phyloP scores from a whole-genome alignment of 768 basidiomycete species.

The Tulasnella sp. region DNA sequence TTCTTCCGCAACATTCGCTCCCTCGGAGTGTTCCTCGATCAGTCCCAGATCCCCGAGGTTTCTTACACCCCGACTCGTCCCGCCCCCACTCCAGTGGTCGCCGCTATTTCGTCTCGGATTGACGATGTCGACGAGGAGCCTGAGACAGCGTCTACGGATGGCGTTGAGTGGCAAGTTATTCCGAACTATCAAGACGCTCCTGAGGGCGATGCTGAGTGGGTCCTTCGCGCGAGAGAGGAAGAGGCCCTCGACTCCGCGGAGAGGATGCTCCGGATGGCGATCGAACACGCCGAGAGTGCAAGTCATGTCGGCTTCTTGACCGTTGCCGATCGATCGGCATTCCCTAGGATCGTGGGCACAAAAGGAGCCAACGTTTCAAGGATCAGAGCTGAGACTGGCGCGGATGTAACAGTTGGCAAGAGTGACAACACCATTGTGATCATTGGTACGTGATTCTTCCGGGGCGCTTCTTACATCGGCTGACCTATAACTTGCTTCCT shows the following conservation, averaged over 20 bases:
- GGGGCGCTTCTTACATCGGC: background rate
- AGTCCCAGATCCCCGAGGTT: conserved; percentile 52
- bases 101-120: conserved; percentile 58
- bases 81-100: conserved; percentile 25
- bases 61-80: conserved; percentile 53
- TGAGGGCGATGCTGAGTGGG: conserved; percentile 80
- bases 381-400: conserved; percentile 77
- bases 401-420: conserved; percentile 84
- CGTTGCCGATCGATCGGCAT: conserved; percentile 66
- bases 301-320: conserved; percentile 79
- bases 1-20: conserved; percentile 78
- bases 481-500: conserved; percentile 1
- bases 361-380: conserved; percentile 87
- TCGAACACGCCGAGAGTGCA: conserved; percentile 60
- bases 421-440: conserved; percentile 83
- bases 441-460: conserved; percentile 46
- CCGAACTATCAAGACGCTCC: conserved; percentile 70
- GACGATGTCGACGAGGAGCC: conserved; percentile 57
- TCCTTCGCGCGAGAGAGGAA: conserved; percentile 69
- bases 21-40: conserved; percentile 76
- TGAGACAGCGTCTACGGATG: conserved; percentile 25
- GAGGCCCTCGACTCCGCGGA: conserved; percentile 68
- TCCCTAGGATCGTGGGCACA: conserved; percentile 87
- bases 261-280: conserved; percentile 51
- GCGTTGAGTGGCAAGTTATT: conserved; percentile 64